Conservation (phyloP, 192 early-diverging fungal species). For the Coemansia sp. region DNA sequence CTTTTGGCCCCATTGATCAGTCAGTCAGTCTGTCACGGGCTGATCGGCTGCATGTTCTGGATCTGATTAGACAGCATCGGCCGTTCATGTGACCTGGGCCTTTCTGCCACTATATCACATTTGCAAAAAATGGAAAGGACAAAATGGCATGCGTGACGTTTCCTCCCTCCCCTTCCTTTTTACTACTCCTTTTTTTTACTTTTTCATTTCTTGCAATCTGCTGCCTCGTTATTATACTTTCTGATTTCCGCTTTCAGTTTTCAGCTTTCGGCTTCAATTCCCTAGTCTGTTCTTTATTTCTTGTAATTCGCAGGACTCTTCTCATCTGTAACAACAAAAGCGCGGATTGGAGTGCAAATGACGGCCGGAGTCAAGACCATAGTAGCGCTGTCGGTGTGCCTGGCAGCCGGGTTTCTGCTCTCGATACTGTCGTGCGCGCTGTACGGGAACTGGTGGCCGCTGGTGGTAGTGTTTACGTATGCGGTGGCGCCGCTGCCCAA, state of each 20-base stretch:
- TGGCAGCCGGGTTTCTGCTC: slow-evolving; percentile 88
- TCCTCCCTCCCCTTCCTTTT: too few species aligned
- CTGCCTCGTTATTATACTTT: neutral
- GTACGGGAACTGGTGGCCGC: slow-evolving; percentile 94
- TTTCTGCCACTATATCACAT: too few species aligned
- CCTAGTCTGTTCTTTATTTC: too few species aligned
- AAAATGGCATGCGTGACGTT: too few species aligned
- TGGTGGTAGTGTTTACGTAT: slow-evolving; percentile 92
- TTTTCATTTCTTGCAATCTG: neutral
- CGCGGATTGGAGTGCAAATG: slow-evolving; percentile 8
- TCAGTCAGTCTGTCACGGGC: too few species aligned
- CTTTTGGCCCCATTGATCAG: too few species aligned
- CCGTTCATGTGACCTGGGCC: too few species aligned
- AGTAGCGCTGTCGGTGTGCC: slow-evolving; percentile 86
- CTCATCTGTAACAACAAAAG: too few species aligned
- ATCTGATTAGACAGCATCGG: too few species aligned
- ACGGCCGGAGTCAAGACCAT: slow-evolving; percentile 34
- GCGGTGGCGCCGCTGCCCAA: slow-evolving; percentile 92
- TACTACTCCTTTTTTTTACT: neutral
- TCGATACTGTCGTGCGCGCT: slow-evolving; percentile 95
- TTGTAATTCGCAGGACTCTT: too few species aligned
- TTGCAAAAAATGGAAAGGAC: too few species aligned
- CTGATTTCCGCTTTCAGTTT: neutral
- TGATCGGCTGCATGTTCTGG: too few species aligned
- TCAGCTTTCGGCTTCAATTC: neutral